Evolutionary conservation across 257 asterid genomes (phyloP), one percentile per base, ranked within the genome.

Genomic region (Verbena officinalis): DNA sequence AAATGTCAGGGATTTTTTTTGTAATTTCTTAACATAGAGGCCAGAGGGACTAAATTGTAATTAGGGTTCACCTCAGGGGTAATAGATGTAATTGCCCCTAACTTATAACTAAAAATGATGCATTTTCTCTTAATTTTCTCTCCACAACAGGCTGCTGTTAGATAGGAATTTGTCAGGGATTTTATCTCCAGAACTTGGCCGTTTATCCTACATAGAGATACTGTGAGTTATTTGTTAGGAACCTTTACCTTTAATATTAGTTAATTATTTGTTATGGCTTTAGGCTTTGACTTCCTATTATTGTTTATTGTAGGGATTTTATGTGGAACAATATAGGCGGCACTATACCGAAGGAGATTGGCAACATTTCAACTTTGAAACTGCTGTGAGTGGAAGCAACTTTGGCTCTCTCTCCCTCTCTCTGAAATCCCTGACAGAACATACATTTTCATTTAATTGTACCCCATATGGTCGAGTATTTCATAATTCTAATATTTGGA

Each of bases 261-360:
- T 31, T 50, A 22, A 24, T 39, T 68, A 24, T 55, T 15, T 48
- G 44, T 50, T 64, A 52, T 15, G 34, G 43, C 34, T 38, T 27
- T 17, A 39, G 33, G 33, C 5, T 27, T 5, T 27, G 33, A 27
- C 2, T 27, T 27, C 5, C 4, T 27, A 27, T 27, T 38, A n/a
- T 64, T 60, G 43, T 34, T 64, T 73, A 51, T 70, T 36, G 51
- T 59, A 91, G 96, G 87, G 95, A 89, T 79, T 67, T 91, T 70
- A 91, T 91, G 98, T 87, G 98, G 95, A 91, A 91, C 83, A 70
- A 16, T 38, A 81, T 91, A 71, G 73, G 79, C 9, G 96, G 98
- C 69, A 77, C 71, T 20, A 91, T 91, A 73, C 98, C 98, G 23
- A 86, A 82, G 85, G 96, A 88, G 86, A 88, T 88, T 21, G 95